These are phyloP conservation scores for Capsicum pubescens DNA, from an alignment of 257 asterid species.

Conservation along the genomic window DNA sequence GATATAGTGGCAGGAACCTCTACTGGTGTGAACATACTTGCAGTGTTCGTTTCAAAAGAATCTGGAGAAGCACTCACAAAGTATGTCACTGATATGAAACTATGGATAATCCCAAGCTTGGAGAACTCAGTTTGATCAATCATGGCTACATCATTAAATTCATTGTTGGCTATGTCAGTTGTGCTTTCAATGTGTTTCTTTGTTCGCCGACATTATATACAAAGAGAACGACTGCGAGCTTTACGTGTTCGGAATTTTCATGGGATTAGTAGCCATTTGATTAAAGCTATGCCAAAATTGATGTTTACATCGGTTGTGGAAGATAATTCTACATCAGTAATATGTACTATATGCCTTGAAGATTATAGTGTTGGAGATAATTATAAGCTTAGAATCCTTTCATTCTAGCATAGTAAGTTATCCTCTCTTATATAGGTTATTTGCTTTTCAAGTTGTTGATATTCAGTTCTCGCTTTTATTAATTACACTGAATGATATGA, in stretches of 20 bases:
- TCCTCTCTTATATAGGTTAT: constrained; percentile 29
- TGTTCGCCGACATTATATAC: constrained; percentile 66
- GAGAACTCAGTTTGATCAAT: constrained; percentile 79
- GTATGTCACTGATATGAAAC: constrained; percentile 52
- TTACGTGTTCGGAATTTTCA: constrained; percentile 62
- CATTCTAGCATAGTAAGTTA: constrained; percentile 82
- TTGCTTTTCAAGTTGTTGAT: background rate
- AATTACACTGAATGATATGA: background rate
- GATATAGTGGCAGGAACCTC: constrained; percentile 80
- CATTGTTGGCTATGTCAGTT: constrained; percentile 74
- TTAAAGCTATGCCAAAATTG: constrained; percentile 83
- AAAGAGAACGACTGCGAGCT: constrained; percentile 55
- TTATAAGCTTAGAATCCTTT: constrained; percentile 68
- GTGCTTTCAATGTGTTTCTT: constrained; percentile 82
- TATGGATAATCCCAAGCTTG: constrained; percentile 66
- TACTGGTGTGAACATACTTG: constrained; percentile 63
- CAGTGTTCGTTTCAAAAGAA: constrained; percentile 69
- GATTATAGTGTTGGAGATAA: constrained; percentile 74
- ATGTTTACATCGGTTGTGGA: constrained; percentile 73
- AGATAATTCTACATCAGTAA: constrained; percentile 76
- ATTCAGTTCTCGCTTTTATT: background rate
- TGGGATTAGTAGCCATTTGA: constrained; percentile 81
- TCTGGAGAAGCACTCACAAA: constrained; percentile 59
- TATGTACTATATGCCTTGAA: constrained; percentile 94
- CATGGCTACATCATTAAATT: constrained; percentile 72